Evolutionary conservation across 2,329 filamentous ascomycete genomes (phyloP), one percentile per base, ranked within the genome.

Genomic region (Venturia carpophila): DNA sequence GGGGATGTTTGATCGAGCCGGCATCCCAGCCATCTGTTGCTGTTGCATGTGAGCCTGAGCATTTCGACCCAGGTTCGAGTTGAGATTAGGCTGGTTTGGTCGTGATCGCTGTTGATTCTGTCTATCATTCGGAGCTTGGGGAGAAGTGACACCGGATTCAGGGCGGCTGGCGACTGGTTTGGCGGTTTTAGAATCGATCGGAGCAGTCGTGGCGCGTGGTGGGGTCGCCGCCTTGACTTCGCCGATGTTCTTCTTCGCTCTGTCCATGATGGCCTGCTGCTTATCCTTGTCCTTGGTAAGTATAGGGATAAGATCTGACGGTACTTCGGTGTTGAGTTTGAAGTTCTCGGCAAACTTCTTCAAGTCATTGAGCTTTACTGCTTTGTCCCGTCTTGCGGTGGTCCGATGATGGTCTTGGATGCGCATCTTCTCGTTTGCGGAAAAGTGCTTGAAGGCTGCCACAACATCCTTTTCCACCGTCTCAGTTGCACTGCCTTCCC

Each of bases 271-370:
- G 73, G 92, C 87, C 71, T 92, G 87, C 76, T 97, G 94, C 79
- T 97, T 99, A 58, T 81, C 83, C n/a, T 92, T 92, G 73, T 99
- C 94, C 75, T 97, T 99, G 66, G 94, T 93, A 67, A 99, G 88
- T 69, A 99, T 99, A 1, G 91, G 88, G 37, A 99, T 92, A 43
- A 99, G 79, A 75, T 99, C 94, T 63, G 85, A 87, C 1, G 94
- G 94, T 13, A 99, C 92, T 6, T 92, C 92, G 2, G 93, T 97
- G 62, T 90, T 88, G 21, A 99, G 84, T 78, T 97, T 97, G 82
- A 99, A 99, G 73, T 85, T 94, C 70, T 87, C 85, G 0, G 94
- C 91, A 75, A 99, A 99, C 73, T 93, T 96, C 81, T 94, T 95
- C 66, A 99, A 79, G 77, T 99, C 94, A 67, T 91, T 96, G 67